Evolutionary conservation across 2,329 filamentous ascomycete genomes (phyloP).

Genomic region (Microdochium nivale): DNA sequence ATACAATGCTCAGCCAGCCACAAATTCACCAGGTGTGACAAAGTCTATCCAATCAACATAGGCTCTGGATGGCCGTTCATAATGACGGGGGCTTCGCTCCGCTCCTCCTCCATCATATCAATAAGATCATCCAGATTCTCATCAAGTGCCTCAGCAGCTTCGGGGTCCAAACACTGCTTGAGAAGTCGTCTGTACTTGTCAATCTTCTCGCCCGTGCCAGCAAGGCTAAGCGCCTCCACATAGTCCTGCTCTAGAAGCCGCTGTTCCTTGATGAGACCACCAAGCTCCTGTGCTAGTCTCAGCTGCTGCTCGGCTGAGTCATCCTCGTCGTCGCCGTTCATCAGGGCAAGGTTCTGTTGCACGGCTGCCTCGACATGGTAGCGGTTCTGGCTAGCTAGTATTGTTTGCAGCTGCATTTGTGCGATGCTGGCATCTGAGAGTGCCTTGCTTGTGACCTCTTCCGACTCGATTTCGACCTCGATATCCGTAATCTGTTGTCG

Average conservation of each 20-base stretch:
- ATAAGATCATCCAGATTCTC: conserved; percentile 52
- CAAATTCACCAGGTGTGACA: neutral
- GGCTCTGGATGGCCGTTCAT: conserved; percentile 7
- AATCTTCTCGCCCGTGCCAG: conserved; percentile 65
- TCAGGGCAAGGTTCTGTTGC: conserved; percentile 38
- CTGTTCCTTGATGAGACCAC: conserved; percentile 48
- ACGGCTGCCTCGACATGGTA: conserved; percentile 43
- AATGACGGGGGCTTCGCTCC: conserved; percentile 29
- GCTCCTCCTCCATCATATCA: conserved; percentile 55
- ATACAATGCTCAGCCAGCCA: neutral
- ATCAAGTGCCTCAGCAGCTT: conserved; percentile 61
- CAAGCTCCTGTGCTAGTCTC: conserved; percentile 48
- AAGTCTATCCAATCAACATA: conserved; percentile 14
- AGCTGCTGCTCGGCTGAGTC: conserved; percentile 47
- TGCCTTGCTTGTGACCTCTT: conserved; percentile 41
- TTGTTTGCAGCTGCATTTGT: conserved; percentile 38
- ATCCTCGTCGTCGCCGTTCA: conserved; percentile 38
- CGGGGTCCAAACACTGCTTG: conserved; percentile 57
- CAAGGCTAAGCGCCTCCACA: conserved; percentile 57
- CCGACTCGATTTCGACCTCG: conserved; percentile 44
- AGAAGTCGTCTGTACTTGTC: conserved; percentile 65
- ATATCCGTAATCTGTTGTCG: conserved; percentile 52
- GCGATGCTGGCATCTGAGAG: conserved; percentile 40
- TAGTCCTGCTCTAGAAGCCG: conserved; percentile 57
- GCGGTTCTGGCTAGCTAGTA: conserved; percentile 43